A percentile compares a stretch with the other conserved stretches of the same genome.
Conservation (phyloP, 2,329 filamentous ascomycete genomes). For the Pseudocercospora ulei region DNA sequence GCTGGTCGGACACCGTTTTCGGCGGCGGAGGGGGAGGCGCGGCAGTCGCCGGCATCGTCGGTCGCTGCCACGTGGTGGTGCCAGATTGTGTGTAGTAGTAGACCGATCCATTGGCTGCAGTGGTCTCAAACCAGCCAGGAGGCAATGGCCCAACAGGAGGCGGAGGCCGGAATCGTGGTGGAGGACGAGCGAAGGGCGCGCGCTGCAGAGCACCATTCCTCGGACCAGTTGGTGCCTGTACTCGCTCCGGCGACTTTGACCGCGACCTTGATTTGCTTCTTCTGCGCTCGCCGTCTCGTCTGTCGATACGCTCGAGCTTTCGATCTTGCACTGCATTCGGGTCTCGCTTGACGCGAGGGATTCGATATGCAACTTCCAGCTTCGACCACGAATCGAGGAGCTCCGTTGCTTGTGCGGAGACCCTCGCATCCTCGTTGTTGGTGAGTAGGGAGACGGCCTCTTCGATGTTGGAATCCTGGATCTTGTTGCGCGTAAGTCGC, state of each 20-base stretch:
- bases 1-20: constrained; percentile 61
- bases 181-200: constrained; percentile 46
- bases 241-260: constrained; percentile 41
- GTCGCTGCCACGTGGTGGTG: constrained; percentile 70
- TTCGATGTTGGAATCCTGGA: constrained; percentile 91
- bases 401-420: constrained; percentile 59
- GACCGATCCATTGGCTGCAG: constrained; percentile 57
- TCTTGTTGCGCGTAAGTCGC: constrained; percentile 89
- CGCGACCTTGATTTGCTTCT: constrained; percentile 43
- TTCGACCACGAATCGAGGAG: constrained; percentile 80
- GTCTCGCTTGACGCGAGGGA: constrained; percentile 79
- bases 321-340: constrained; percentile 49
- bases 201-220: constrained; percentile 50
- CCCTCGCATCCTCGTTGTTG: constrained; percentile 56
- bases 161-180: constrained; percentile 38
- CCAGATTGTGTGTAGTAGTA: constrained; percentile 82
- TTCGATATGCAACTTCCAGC: constrained; percentile 81
- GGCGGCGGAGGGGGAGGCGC: constrained; percentile 50
- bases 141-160: constrained; percentile 52
- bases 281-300: constrained; percentile 45
- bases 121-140: constrained; percentile 74
- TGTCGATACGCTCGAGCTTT: constrained; percentile 56
- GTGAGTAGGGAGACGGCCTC: constrained; percentile 60
- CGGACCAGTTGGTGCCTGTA: constrained; percentile 46
- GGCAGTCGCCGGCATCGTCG: constrained; percentile 53